A percentile compares a stretch with the other conserved stretches of the same genome.
Conservation (phyloP, 768 basidiomycete genomes). For the Collybia sp. region DNA sequence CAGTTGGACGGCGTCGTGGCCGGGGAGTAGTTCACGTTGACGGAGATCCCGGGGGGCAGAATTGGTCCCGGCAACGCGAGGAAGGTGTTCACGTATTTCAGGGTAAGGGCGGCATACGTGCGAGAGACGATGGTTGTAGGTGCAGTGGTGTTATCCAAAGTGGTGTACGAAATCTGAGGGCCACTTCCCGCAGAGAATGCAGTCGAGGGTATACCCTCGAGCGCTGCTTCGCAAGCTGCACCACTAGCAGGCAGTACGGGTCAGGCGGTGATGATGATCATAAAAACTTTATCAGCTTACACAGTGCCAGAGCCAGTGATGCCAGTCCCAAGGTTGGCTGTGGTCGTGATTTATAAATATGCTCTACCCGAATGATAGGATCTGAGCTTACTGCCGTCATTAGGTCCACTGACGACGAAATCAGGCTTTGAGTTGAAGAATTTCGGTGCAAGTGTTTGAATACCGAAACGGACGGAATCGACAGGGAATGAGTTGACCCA, state of each 20-base stretch:
- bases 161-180: conserved; percentile 15
- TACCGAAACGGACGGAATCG: conserved; percentile 32
- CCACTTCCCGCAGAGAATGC: conserved; percentile 3
- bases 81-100: conserved; percentile 13
- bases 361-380: not conserved
- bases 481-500: conserved; percentile 9
- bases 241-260: no score
- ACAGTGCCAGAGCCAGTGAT: not conserved
- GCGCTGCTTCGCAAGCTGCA: no score
- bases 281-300: no score
- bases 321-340: not conserved
- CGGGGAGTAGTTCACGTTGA: conserved; percentile 32
- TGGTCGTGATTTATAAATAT: not conserved
- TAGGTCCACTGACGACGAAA: conserved; percentile 41
- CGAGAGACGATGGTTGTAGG: conserved; percentile 3
- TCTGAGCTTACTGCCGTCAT: conserved; percentile 33
- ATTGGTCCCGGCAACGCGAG: conserved; percentile 15
- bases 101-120: conserved; percentile 14
- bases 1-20: conserved; percentile 14
- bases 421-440: conserved; percentile 36
- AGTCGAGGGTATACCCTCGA: no score
- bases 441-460: conserved; percentile 38
- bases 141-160: conserved; percentile 9
- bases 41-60: conserved; percentile 22
- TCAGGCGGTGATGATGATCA: no score